Conservation (phyloP, 495 filamentous ascomycete genomes). For the Aspergillus hancockii region DNA sequence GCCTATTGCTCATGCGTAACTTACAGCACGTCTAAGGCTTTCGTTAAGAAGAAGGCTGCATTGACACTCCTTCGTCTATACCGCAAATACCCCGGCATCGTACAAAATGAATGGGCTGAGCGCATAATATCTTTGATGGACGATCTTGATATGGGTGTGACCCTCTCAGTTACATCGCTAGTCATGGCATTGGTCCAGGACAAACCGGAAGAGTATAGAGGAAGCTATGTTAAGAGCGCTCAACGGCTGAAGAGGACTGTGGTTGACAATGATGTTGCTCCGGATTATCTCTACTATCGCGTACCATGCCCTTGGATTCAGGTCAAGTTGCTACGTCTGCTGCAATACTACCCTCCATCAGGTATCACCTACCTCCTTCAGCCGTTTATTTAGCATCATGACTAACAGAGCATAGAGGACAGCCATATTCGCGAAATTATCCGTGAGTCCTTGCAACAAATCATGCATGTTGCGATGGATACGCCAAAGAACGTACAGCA, state of each 20-base stretch:
- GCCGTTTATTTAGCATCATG: not conserved
- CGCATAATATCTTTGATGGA: conserved; percentile 98
- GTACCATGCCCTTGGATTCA: conserved; percentile 99
- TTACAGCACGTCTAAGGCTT: conserved; percentile 85
- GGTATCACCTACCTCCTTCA: conserved; percentile 52
- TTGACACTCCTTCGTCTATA: conserved; percentile 94
- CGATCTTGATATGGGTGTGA: conserved; percentile 91
- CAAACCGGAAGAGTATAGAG: conserved; percentile 88
- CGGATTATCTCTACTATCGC: conserved; percentile 97
- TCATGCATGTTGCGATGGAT: conserved; percentile 86
- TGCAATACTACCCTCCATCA: conserved; percentile 97
- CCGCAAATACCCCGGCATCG: conserved; percentile 88
- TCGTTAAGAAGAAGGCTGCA: conserved; percentile 99
- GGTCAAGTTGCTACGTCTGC: conserved; percentile 83
- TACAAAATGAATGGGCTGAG: conserved; percentile 96
- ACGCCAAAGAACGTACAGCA: conserved; percentile 98
- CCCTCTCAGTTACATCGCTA: conserved; percentile 91
- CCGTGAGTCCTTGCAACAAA: conserved; percentile 85
- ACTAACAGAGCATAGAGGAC: conserved; percentile 63
- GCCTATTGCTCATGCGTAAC: conserved; percentile 18
- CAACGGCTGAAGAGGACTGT: conserved; percentile 83
- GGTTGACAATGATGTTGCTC: conserved; percentile 81
- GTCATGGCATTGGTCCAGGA: conserved; percentile 96
- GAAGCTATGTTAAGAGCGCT: conserved; percentile 90
- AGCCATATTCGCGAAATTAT: conserved; percentile 89